Evolutionary conservation across 495 filamentous ascomycete genomes (phyloP), one percentile per base, ranked within the genome.

Genomic region (Parachaetomium inaequale): DNA sequence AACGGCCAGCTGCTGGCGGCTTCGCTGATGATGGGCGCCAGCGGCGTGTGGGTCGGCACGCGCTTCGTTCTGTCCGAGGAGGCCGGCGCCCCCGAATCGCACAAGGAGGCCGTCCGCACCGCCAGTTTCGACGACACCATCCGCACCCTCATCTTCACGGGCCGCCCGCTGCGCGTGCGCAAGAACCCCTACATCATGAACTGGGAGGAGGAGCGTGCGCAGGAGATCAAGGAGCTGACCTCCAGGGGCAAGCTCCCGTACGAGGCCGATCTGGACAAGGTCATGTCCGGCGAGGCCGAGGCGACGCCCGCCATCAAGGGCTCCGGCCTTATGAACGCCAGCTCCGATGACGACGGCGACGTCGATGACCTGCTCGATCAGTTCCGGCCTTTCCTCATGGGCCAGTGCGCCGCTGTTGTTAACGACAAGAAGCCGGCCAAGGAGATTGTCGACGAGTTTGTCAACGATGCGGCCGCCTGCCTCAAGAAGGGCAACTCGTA

Each of bases 121-220:
- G 83, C 93, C 63, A 85, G 89, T 62, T 96, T 92, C 74, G 90
- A 96, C 78, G 94, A 98, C 75, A 97, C 93, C 66, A 82, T 98
- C 69, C 89, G 91, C 62, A 98, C 94, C 21, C 90, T 97, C 67
- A 98, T 98, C 76, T 98, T 98, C 84, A 98, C 94, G 61, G 92
- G 94, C 54, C 91, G 94, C 49, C 94, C 94, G 43, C 81, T 98
- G 62, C 89, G 94, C 63, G 94, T 98, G 59, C 88, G 93, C 66
- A 93, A 85, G 67, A 98, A 98, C 79, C 68, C 85, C 8, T 98
- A 98, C 76, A 97, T 98, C 70, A 60, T 84, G 70, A 91, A 96
- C 81, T 98, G 95, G 94, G 94, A 98, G 80, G 87, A 89, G 71
- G 92, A 96, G 79, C 88, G 94, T 65, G 74, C 79, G 55, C 77